phyloP scores from a whole-genome alignment of 2,329 filamentous ascomycete genomes.

The Colletotrichum sp. region DNA sequence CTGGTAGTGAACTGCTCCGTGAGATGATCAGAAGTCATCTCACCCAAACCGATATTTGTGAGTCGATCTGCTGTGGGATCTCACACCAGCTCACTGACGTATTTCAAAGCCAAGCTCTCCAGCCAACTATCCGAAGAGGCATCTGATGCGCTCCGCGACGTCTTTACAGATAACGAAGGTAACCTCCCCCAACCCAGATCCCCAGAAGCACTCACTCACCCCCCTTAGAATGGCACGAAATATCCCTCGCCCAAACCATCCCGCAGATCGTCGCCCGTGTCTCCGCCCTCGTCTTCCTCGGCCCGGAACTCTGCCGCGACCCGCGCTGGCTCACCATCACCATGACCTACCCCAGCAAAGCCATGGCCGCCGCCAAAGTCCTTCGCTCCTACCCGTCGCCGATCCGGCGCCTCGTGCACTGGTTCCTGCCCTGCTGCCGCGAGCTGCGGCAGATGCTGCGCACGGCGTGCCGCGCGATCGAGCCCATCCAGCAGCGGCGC shows the following conservation, averaged over 20 bases:
- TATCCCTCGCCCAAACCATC: not conserved
- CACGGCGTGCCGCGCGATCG: conserved; percentile 39
- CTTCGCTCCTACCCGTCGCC: conserved; percentile 46
- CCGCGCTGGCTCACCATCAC: conserved; percentile 50
- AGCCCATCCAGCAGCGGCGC: conserved; percentile 33
- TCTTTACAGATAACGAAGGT: not conserved
- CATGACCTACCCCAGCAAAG: conserved; percentile 45
- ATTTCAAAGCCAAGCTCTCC: not conserved
- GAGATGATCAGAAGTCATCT: not conserved
- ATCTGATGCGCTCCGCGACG: not conserved
- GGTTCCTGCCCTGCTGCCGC: conserved; percentile 44
- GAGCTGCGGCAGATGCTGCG: conserved; percentile 39
- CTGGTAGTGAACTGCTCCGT: not conserved
- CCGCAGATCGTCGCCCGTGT: conserved; percentile 47
- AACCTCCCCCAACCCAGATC: not conserved
- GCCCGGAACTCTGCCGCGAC: conserved; percentile 48
- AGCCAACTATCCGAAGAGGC: not conserved
- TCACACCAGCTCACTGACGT: not conserved
- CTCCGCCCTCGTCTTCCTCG: conserved; percentile 55
- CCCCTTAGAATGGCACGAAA: conserved; percentile 25
- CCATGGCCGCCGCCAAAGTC: conserved; percentile 36
- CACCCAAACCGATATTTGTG: not conserved
- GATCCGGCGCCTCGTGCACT: conserved; percentile 46
- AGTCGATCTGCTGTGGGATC: not conserved
- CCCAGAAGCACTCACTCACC: not conserved